Evolutionary conservation across 208 protist species (phyloP).

Genomic region (Trichomonas gallinae): DNA sequence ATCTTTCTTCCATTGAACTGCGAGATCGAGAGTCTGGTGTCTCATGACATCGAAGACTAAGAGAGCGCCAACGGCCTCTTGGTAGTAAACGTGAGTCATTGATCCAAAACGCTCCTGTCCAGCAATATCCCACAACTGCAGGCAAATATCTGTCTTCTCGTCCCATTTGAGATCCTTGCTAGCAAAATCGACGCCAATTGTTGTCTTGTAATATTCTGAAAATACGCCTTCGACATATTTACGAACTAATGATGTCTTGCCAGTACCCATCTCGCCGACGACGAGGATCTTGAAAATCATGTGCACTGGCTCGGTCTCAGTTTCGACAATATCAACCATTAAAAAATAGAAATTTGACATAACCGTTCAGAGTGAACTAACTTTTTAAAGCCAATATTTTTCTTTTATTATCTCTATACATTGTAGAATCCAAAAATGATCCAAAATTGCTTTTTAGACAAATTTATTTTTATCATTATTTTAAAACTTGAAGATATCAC

Average conservation of each 20-base stretch:
- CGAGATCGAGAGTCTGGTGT: neutral
- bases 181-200: conserved; percentile 20
- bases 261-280: conserved; percentile 11
- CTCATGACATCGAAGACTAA: conserved; percentile 26
- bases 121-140: conserved; percentile 21
- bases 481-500: too few relatives aligned
- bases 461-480: too few relatives aligned
- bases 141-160: neutral
- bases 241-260: conserved; percentile 9
- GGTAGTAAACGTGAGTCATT: conserved; percentile 23
- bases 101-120: neutral
- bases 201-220: neutral
- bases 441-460: too few relatives aligned
- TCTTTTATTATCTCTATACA: too few relatives aligned
- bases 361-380: too few relatives aligned
- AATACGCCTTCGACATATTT: neutral
- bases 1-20: conserved; percentile 24
- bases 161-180: neutral
- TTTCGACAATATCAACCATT: neutral
- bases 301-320: neutral
- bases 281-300: neutral
- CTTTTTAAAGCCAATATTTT: too few relatives aligned
- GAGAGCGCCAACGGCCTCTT: neutral
- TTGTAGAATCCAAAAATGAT: too few relatives aligned
- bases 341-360: too few relatives aligned